These are phyloP conservation scores for Castanea sativa DNA, from an alignment of 306 rosid species.

Conservation along the genomic window DNA sequence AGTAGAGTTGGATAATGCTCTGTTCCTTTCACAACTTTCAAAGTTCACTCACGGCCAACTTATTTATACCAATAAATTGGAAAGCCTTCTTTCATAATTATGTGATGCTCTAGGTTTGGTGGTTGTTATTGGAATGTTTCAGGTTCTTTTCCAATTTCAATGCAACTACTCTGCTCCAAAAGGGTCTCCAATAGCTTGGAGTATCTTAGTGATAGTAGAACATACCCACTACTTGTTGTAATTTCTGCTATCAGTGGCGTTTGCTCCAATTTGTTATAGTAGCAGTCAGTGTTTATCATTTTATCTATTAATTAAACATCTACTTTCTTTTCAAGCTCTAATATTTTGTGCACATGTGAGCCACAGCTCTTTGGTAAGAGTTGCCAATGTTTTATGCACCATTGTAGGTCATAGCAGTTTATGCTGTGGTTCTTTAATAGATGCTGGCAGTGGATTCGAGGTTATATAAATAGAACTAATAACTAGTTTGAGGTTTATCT, in stretches of 20 bases:
- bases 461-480: neutral
- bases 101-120: slow-evolving; percentile 15
- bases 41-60: slow-evolving; percentile 23
- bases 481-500: neutral
- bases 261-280: neutral
- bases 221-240: neutral
- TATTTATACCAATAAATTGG: slow-evolving; percentile 59
- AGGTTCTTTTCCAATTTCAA: slow-evolving; percentile 5
- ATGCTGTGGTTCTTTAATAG: neutral
- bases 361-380: neutral
- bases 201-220: neutral
- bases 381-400: neutral
- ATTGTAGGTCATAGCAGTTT: neutral
- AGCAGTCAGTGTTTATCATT: neutral
- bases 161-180: slow-evolving; percentile 7
- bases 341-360: neutral
- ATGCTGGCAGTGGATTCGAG: neutral
- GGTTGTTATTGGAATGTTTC: slow-evolving; percentile 19
- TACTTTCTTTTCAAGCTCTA: neutral
- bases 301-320: neutral
- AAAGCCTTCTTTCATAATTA: slow-evolving; percentile 38
- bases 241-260: neutral
- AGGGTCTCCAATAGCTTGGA: slow-evolving; percentile 1
- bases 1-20: slow-evolving; percentile 37
- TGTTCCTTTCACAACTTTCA: slow-evolving; percentile 14